Evolutionary conservation across 345 rosid species (phyloP).

Genomic region (Mangifera indica): DNA sequence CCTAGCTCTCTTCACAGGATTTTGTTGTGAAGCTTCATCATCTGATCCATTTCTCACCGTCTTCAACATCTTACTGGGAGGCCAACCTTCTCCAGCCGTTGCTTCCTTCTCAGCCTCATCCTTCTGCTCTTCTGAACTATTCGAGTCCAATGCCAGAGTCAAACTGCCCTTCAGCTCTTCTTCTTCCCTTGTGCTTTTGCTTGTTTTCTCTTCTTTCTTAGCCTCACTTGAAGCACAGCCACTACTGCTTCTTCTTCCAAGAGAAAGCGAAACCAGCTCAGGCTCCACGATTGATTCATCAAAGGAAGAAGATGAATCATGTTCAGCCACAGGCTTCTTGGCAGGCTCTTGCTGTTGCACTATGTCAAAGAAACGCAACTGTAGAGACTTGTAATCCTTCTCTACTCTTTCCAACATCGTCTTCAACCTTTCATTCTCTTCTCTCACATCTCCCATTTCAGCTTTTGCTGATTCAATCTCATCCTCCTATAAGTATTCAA

Average conservation of each 20-base stretch:
- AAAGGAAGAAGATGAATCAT: slow-evolving; percentile 12
- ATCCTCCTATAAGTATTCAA: slow-evolving; percentile 28
- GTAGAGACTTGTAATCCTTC: slow-evolving; percentile 65
- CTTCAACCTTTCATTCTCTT: slow-evolving; percentile 69
- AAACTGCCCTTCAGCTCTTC: slow-evolving; percentile 50
- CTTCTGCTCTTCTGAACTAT: slow-evolving; percentile 36
- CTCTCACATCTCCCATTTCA: slow-evolving; percentile 69
- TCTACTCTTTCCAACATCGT: slow-evolving; percentile 51
- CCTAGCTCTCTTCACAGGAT: slow-evolving; percentile 70
- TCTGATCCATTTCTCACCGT: slow-evolving; percentile 37
- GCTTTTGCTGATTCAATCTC: slow-evolving; percentile 62
- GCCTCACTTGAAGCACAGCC: slow-evolving; percentile 19
- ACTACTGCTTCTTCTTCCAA: slow-evolving; percentile 55
- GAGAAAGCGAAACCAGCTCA: slow-evolving; percentile 69
- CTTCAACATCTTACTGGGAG: slow-evolving; percentile 53
- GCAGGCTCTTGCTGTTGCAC: slow-evolving; percentile 42
- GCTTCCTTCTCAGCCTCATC: slow-evolving; percentile 27
- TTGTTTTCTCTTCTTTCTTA: slow-evolving; percentile 36
- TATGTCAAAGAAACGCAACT: slow-evolving; percentile 56
- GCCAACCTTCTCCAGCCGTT: slow-evolving; percentile 40
- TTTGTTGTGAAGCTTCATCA: slow-evolving; percentile 53
- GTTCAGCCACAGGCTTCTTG: slow-evolving; percentile 22
- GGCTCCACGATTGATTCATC: slow-evolving; percentile 33
- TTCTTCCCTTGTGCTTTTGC: slow-evolving; percentile 13
- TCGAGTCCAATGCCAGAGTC: slow-evolving; percentile 52